A percentile compares a stretch with the other conserved stretches of the same genome.
Evolutionary conservation across 2,329 filamentous ascomycete genomes (phyloP).

Genomic region (Penicillium sp.): DNA sequence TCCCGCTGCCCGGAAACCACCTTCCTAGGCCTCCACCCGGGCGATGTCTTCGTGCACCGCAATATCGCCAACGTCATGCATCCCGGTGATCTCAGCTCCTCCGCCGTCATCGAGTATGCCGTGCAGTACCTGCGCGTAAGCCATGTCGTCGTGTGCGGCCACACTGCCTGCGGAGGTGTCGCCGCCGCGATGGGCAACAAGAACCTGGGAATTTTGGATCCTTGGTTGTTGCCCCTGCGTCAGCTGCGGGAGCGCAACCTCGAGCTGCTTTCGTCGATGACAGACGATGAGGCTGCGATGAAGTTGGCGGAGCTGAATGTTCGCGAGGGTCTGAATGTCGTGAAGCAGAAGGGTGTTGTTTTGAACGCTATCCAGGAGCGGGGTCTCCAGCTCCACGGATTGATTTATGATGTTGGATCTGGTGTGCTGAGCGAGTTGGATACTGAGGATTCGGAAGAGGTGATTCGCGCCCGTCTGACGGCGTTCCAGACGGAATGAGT

Average conservation of each 20-base stretch:
- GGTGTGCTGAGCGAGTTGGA: constrained; percentile 59
- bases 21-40: constrained; percentile 74
- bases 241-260: constrained; percentile 57
- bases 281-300: constrained; percentile 53
- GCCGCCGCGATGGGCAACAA: constrained; percentile 57
- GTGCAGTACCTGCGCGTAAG: constrained; percentile 70
- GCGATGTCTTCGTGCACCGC: constrained; percentile 85
- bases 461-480: constrained; percentile 40
- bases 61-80: constrained; percentile 87
- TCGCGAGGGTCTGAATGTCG: constrained; percentile 63
- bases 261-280: constrained; percentile 51
- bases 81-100: constrained; percentile 72
- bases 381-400: constrained; percentile 74
- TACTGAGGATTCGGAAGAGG: constrained; percentile 43
- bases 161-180: constrained; percentile 63
- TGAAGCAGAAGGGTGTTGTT: constrained; percentile 70
- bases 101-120: constrained; percentile 77
- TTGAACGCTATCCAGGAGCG: constrained; percentile 70
- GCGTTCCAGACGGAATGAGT: constrained; percentile 42
- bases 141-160: constrained; percentile 63
- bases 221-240: constrained; percentile 62
- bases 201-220: constrained; percentile 62
- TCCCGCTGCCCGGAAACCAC: constrained; percentile 82
- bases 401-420: constrained; percentile 68
- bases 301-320: constrained; percentile 79